phyloP scores from a whole-genome alignment of 768 basidiomycete species.

The Auricularia sp. region DNA sequence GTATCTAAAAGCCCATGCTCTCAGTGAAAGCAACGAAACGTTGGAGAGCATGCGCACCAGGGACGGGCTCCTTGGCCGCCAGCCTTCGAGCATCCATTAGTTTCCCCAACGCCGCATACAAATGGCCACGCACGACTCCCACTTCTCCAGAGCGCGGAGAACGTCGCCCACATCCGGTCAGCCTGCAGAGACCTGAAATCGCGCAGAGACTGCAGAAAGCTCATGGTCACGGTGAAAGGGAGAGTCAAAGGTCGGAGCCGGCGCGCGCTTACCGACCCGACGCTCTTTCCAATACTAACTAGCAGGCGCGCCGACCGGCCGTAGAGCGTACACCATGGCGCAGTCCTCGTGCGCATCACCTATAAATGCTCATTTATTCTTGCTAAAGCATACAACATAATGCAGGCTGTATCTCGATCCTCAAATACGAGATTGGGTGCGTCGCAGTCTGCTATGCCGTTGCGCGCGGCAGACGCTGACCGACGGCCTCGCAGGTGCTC shows the following conservation, averaged over 20 bases:
- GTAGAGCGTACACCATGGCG: too few species aligned
- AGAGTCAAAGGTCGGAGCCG: neutral
- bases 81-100: neutral
- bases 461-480: neutral
- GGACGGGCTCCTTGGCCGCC: neutral
- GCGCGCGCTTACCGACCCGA: too few species aligned
- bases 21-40: too few species aligned
- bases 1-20: neutral
- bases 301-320: too few species aligned
- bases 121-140: neutral
- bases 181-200: neutral
- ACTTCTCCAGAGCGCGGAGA: neutral
- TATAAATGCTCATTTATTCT: too few species aligned
- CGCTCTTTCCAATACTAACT: too few species aligned
- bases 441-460: neutral
- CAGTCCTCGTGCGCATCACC: too few species aligned
- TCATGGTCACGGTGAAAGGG: neutral
- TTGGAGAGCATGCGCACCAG: neutral
- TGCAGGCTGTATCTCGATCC: slow-evolving; percentile 68
- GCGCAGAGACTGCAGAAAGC: neutral
- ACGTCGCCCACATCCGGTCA: neutral
- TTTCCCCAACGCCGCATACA: neutral
- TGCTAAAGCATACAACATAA: too few species aligned
- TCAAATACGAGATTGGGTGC: slow-evolving; percentile 80
- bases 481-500: slow-evolving; percentile 33